These are phyloP conservation scores for Tetrapyrgos nigripes DNA, from an alignment of 1,284 basidiomycete genomes.

Conservation along the genomic window DNA sequence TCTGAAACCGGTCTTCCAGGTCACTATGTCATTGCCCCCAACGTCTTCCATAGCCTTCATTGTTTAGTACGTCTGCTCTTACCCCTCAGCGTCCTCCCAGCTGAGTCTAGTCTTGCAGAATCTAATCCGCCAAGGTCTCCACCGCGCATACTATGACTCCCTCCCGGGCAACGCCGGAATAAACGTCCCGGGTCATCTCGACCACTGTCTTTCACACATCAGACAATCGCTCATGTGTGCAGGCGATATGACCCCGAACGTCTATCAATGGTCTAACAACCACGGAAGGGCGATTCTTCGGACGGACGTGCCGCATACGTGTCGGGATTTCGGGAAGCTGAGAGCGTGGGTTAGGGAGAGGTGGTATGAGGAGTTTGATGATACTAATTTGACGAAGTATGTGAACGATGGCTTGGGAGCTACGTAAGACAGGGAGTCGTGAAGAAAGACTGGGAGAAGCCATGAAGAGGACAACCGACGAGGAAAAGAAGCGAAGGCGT, in stretches of 20 bases:
- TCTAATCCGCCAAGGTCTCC: neutral
- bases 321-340: constrained; percentile 2
- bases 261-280: constrained; percentile 1
- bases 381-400: too few relatives aligned
- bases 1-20: neutral
- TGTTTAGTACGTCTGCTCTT: constrained; percentile 1
- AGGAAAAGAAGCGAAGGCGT: too few relatives aligned
- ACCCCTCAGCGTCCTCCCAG: too few relatives aligned
- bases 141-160: neutral
- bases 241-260: neutral
- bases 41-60: constrained; percentile 3
- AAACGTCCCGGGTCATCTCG: neutral
- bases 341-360: neutral
- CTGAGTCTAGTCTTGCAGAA: neutral
- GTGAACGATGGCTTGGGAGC: too few relatives aligned
- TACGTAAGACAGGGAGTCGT: too few relatives aligned
- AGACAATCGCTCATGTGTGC: constrained; percentile 6
- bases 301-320: constrained; percentile 6
- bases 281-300: neutral
- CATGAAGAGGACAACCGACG: too few relatives aligned
- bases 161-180: neutral
- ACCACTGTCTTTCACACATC: constrained; percentile 3
- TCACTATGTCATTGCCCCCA: neutral
- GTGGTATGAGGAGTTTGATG: neutral
- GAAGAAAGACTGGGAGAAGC: too few relatives aligned